Evolutionary conservation across 306 rosid species (phyloP), one percentile per base, ranked within the genome.

Genomic region (Aeschynomene evenia): DNA sequence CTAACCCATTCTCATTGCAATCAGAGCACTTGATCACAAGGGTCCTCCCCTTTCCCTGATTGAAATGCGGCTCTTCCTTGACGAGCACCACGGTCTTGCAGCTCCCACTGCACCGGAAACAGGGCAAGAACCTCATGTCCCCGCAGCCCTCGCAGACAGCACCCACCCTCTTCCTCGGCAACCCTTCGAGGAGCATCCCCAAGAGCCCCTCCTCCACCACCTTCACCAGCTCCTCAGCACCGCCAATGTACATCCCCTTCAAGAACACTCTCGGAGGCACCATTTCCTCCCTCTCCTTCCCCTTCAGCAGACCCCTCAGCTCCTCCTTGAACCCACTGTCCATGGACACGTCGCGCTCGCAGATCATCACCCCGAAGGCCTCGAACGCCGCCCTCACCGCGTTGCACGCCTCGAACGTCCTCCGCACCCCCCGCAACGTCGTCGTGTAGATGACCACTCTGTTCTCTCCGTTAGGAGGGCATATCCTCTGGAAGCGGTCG

Each of bases 281-380:
- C 66, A 71, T 43, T 0, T 45, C 73, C 10, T 72, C 85, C 53
- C 10, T 72, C 28, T 43, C 86, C 34, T 78, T 81, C 77, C 79
- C 91, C 40, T 63, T 78, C 73, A 86, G 21, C 59, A 90, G 57
- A 0, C 68, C 83, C 43, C 71, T 75, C 2, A 93, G 37, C 71
- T 92, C 96, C 45, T 90, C 93, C 13, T 71, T 75, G 33, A 92
- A 90, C 1, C 96, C 93, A 0, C 86, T 77, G 49, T 92, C 90
- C 98, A 92, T 92, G 0, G 96, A 92, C 29, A 92, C 89, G 54
- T 92, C 98, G 1, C 96, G 83, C 86, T 92, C 98, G 74, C 86
- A 82, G 69, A 92, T 63, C 45, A 70, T 26, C 14, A 88, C 78
- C 0, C 96, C 96, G 6, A 77, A 55, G 7, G 81, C 82, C 15